These are phyloP conservation scores for Apiospora pterosperma DNA, from an alignment of 2,329 filamentous ascomycete genomes.

Conservation along the genomic window DNA sequence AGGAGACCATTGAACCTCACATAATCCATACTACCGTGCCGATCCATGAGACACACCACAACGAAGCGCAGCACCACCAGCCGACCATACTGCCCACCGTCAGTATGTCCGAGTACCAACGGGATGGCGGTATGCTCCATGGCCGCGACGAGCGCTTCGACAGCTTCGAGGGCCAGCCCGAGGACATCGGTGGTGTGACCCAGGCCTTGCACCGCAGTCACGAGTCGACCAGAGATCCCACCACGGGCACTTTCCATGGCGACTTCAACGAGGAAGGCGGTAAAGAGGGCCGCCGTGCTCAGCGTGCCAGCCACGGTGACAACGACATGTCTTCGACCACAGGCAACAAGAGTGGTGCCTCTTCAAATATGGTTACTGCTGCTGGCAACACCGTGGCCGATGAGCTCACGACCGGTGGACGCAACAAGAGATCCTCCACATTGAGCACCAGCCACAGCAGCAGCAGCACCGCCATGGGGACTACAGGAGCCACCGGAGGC, in stretches of 20 bases:
- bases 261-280: background rate
- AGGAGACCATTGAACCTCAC: slow-evolving; percentile 63
- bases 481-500: background rate
- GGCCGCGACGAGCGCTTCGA: slow-evolving; percentile 52
- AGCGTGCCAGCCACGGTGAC: background rate
- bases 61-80: slow-evolving; percentile 62
- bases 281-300: background rate
- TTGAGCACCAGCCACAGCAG: background rate
- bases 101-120: slow-evolving; percentile 60
- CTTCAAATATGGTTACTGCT: background rate
- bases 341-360: background rate
- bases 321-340: background rate
- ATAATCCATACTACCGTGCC: slow-evolving; percentile 71
- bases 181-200: slow-evolving; percentile 36
- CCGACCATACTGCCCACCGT: slow-evolving; percentile 62
- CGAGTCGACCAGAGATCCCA: slow-evolving; percentile 9
- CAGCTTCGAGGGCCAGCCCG: slow-evolving; percentile 60
- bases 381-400: background rate
- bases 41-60: slow-evolving; percentile 69
- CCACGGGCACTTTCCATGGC: slow-evolving; percentile 9
- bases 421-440: background rate
- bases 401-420: background rate
- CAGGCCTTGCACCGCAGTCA: slow-evolving; percentile 12
- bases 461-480: background rate
- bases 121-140: slow-evolving; percentile 47